A percentile compares a stretch with the other conserved stretches of the same genome.
phyloP scores from a whole-genome alignment of 495 filamentous ascomycete genomes.

The Endocarpon pusillum region DNA sequence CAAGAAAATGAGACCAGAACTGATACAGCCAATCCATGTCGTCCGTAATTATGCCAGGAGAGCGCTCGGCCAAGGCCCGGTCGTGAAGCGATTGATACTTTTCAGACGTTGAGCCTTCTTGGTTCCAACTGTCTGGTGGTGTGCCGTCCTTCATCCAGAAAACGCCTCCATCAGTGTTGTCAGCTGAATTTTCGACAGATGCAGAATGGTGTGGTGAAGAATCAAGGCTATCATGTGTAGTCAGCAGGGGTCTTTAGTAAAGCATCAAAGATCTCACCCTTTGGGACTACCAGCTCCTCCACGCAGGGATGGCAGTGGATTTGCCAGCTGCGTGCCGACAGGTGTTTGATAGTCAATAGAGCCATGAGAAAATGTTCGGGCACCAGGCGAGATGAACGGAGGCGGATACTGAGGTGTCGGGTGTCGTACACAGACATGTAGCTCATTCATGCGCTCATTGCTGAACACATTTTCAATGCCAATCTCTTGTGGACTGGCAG shows the following conservation, averaged over 20 bases:
- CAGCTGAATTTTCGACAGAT: too few relatives aligned
- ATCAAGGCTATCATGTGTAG: too few relatives aligned
- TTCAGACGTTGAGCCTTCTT: neutral
- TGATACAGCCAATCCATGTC: constrained; percentile 54
- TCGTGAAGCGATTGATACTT: too few relatives aligned
- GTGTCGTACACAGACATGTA: too few relatives aligned
- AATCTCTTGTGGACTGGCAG: too few relatives aligned
- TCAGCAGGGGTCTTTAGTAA: too few relatives aligned
- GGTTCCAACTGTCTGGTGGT: neutral
- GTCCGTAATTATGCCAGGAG: neutral
- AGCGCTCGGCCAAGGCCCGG: too few relatives aligned
- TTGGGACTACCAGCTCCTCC: constrained; percentile 14
- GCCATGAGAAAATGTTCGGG: constrained; percentile 35
- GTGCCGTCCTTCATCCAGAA: constrained; percentile 1
- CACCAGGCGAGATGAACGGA: constrained; percentile 22
- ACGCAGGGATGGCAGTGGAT: constrained; percentile 1
- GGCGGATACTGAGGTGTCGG: constrained; percentile 8
- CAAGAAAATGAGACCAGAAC: constrained; percentile 66
- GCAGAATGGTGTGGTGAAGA: too few relatives aligned
- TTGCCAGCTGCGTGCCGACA: constrained; percentile 5
- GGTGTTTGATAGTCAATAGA: constrained; percentile 34
- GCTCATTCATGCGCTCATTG: constrained; percentile 37
- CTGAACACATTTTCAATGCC: constrained; percentile 22
- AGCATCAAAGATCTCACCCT: constrained; percentile 13
- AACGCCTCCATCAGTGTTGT: too few relatives aligned